phyloP scores from a whole-genome alignment of 768 basidiomycete species.

The Rhodotorula diobovata region DNA sequence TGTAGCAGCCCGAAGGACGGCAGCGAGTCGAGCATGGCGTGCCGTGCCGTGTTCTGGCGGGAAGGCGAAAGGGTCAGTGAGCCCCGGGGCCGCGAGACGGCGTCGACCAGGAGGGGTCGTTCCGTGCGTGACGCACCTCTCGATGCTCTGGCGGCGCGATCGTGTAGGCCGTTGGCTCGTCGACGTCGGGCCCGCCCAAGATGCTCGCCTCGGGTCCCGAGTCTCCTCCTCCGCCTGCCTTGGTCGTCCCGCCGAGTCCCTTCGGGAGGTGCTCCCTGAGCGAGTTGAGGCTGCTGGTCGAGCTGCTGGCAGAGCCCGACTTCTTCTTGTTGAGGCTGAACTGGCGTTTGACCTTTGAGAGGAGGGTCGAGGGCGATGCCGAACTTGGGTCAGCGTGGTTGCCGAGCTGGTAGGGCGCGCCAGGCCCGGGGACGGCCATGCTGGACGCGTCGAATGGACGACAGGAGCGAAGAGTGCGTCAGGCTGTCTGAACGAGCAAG shows the following conservation, averaged over 20 bases:
- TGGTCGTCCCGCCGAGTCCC: neutral
- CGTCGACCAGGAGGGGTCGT: too few relatives aligned
- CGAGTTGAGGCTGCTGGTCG: neutral
- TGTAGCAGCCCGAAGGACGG: slow-evolving; percentile 23
- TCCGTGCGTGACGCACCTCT: too few relatives aligned
- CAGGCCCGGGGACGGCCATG: neutral
- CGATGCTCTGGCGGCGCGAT: slow-evolving; percentile 25
- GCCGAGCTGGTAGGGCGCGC: neutral
- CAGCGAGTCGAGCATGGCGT: slow-evolving; percentile 23
- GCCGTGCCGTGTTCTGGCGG: slow-evolving; percentile 27
- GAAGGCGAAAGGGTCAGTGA: neutral
- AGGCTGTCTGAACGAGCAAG: too few relatives aligned
- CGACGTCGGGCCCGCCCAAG: neutral
- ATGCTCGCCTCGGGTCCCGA: neutral
- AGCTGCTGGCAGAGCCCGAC: neutral
- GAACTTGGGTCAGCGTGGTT: neutral
- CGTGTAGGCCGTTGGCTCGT: slow-evolving; percentile 10
- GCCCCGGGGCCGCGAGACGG: too few relatives aligned
- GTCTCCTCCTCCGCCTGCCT: neutral
- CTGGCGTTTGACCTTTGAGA: neutral
- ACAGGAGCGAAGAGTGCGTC: too few relatives aligned
- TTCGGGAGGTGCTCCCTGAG: neutral
- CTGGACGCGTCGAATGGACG: too few relatives aligned
- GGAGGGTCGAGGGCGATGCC: neutral
- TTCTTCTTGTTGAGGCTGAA: neutral